Evolutionary conservation across 805 yeast genomes (phyloP), one percentile per base, ranked within the genome.

Genomic region (Starmerella khaoyaiensis): DNA sequence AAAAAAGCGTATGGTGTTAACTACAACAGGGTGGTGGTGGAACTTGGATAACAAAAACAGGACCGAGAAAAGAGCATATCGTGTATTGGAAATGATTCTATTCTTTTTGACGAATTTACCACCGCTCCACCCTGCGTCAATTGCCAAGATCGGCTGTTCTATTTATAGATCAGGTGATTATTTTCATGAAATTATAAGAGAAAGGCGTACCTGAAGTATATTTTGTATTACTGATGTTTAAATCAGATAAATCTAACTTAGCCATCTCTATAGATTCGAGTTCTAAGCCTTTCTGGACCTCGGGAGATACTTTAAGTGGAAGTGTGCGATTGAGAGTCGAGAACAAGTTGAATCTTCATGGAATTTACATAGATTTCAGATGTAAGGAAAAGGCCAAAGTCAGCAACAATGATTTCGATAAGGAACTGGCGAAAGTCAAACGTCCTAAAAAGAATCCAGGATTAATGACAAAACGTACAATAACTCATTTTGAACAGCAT

Each of bases 281-380:
- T 9, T 31, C 27, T 21, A 27, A 25, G 18, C 43, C 43, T 28
- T 35, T 42, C 23, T 42, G 39, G 33, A 33, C 45, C 2, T 27
- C 46, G 1, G 45, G 46, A 8, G 45, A 42, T 16, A 23, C 28
- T 12, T 20, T 37, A 12, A 28, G 26, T 15, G 46, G 46, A n/a
- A 35, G 37, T 16, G 33, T 42, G 9, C 35, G 36, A 4, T 24
- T 33, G 12, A 20, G 30, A 3, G 33, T 22, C 15, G 20, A 22
- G 7, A 16, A 35, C 9, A 14, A 19, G 3, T 18, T 42, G 11
- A 21, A 23, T 6, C 23, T 42, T 4, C 21, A 38, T 15, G 29
- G 31, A 3, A 25, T 42, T 14, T 14, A 28, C 2, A 24, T 42
- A 9, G 16, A 22, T 9, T 25, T 42, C 29, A 24, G 26, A 16